Conservation (phyloP, 1,139 yeast species). For the Candida sp. region DNA sequence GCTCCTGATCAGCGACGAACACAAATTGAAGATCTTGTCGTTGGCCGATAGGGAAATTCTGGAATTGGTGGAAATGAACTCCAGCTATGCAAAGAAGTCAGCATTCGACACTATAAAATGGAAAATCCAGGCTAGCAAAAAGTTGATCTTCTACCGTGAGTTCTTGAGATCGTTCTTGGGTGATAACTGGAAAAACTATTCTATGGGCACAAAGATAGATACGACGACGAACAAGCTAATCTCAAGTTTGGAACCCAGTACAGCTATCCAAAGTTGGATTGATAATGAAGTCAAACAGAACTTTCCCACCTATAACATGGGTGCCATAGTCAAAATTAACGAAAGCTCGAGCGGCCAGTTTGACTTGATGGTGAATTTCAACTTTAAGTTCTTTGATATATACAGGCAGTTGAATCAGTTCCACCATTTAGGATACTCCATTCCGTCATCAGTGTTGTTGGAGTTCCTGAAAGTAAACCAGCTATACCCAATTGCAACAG, state of each 20-base stretch:
- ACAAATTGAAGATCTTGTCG: constrained; percentile 35
- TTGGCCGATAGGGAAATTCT: constrained; percentile 34
- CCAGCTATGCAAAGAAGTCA: not conserved
- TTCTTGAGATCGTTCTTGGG: constrained; percentile 53
- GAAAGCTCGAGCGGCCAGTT: constrained; percentile 14
- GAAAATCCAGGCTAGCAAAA: constrained; percentile 25
- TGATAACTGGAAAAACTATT: constrained; percentile 71
- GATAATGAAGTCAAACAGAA: constrained; percentile 9
- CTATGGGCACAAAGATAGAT: constrained; percentile 70
- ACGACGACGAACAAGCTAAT: constrained; percentile 51
- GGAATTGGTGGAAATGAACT: constrained; percentile 13
- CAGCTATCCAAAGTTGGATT: constrained; percentile 54
- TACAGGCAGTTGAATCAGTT: constrained; percentile 61
- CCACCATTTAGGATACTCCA: constrained; percentile 54
- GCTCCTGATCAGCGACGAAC: constrained; percentile 37
- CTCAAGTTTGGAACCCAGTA: constrained; percentile 48
- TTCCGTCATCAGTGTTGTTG: constrained; percentile 48
- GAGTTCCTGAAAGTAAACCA: constrained; percentile 48
- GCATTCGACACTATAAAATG: constrained; percentile 18
- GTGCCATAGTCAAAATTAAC: constrained; percentile 14
- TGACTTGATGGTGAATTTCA: constrained; percentile 52
- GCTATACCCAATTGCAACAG: constrained; percentile 62
- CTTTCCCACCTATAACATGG: constrained; percentile 12
- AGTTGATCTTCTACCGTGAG: constrained; percentile 23
- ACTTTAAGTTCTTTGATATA: constrained; percentile 44